Evolutionary conservation across 306 rosid species (phyloP).

Genomic region (Macrotyloma uniflorum): DNA sequence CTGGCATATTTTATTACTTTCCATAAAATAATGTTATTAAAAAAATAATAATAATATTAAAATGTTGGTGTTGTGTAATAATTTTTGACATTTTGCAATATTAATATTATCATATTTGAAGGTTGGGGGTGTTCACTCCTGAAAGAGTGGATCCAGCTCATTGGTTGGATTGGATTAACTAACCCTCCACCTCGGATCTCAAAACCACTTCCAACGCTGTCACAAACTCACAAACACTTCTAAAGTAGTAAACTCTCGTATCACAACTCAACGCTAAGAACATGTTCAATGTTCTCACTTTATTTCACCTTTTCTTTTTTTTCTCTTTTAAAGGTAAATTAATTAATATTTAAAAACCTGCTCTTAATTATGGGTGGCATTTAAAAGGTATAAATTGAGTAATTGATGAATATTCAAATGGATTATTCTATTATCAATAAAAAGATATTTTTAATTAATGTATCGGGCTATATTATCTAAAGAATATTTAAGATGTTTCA

Average conservation of each 20-base stretch:
- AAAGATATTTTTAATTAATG: not conserved
- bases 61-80: not conserved
- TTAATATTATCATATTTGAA: constrained; percentile 36
- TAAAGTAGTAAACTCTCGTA: not conserved
- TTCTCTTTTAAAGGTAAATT: not conserved
- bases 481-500: not conserved
- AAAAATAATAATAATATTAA: not conserved
- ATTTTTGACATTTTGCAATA: constrained; percentile 16
- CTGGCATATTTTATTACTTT: constrained; percentile 18
- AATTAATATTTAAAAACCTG: not conserved
- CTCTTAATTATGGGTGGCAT: not conserved
- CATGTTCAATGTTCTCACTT: not conserved
- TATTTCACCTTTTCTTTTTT: not conserved
- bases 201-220: constrained; percentile 39
- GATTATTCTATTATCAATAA: not conserved
- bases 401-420: not conserved
- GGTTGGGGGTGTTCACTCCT: constrained; percentile 56
- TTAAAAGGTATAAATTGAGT: not conserved
- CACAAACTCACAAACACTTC: not conserved
- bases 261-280: not conserved
- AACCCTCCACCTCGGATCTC: constrained; percentile 42
- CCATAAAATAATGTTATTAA: not conserved
- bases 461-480: not conserved
- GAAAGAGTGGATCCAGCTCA: constrained; percentile 88
- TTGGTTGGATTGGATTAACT: constrained; percentile 49